Base-by-base conservation (phyloP, 1,284 basidiomycete species). In the Mycena sp. region DNA sequence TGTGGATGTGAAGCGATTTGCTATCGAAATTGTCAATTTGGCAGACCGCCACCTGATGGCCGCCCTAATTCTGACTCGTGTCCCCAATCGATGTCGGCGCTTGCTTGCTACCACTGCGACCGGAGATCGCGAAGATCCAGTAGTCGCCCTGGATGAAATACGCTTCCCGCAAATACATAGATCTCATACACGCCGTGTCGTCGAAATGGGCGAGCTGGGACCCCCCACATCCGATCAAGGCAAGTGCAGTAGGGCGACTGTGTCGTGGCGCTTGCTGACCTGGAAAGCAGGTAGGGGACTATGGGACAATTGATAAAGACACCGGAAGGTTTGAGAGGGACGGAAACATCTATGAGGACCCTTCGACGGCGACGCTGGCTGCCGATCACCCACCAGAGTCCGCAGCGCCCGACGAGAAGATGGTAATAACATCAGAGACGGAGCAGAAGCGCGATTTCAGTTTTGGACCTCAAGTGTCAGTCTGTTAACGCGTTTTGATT, bases 141-240 rank as follows among this genome's bases (percentile, higher is more conserved):
- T n/a, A n/a, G n/a, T n/a, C n/a, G n/a, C n/a, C n/a, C n/a, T n/a
- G n/a, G n/a, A 58, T 53, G 58, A 60, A 53, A 26, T 53, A 53
- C 44, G 58, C 43, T 2, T 68, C 69, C 2, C 64, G 69, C 23
- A 68, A 70, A 40, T 70, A 63, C 57, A 59, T 67, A 25, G 69
- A 70, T 32, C 64, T 70, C 45, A 67, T 70, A 26, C 57, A 28
- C 7, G 32, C 9, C 6, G 46, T 41, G 19, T 65, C 67, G 23
- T 66, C 67, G 17, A 70, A 70, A 50, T 70, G 64, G 67, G 69
- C 67, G 10, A 70, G 58, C 49, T 70, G 69, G 69, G 64, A 70
- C 37, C 69, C 69, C 1, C 64, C 67, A 6, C 61, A 60, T 45
- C 51, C 58, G 60, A 68, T 68, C 56, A 63, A n/a, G n/a, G n/a